Percentiles rank a stretch among this genome's conserved stretches.
Conservation (phyloP, 2,329 filamentous ascomycete species). For the Chaetomium globosum region DNA sequence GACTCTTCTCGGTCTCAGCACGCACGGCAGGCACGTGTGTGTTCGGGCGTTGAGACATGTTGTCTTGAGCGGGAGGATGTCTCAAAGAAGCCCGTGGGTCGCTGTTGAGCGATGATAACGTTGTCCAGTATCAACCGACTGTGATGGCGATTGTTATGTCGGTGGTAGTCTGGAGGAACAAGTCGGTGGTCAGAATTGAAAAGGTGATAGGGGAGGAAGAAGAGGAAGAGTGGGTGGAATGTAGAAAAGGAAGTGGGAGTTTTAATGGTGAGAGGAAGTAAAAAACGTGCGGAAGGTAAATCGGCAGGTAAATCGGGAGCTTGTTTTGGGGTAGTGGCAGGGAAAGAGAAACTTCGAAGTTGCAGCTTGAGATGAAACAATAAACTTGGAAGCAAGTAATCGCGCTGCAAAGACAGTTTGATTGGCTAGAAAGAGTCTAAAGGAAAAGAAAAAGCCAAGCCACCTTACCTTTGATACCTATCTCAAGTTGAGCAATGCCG, state of each 20-base stretch:
- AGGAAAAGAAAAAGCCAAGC: not conserved
- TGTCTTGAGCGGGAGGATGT: constrained; percentile 23
- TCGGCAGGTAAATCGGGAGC: not conserved
- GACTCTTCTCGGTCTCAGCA: constrained; percentile 40
- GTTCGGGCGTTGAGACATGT: constrained; percentile 36
- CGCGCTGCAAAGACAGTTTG: not conserved
- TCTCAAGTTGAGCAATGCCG: constrained; percentile 6
- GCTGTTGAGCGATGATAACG: constrained; percentile 4
- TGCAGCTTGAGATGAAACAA: constrained; percentile 5
- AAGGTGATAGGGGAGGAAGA: not conserved
- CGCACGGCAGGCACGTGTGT: constrained; percentile 40
- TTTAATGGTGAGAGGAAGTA: constrained; percentile 8
- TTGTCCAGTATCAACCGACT: constrained; percentile 18
- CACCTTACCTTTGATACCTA: constrained; percentile 22
- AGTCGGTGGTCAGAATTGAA: constrained; percentile 10
- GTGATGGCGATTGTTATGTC: constrained; percentile 18
- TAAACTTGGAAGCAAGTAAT: not conserved
- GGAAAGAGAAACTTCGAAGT: constrained; percentile 10
- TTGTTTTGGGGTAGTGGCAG: not conserved
- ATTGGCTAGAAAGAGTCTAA: not conserved
- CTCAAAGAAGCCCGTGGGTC: constrained; percentile 20
- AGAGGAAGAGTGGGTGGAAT: not conserved
- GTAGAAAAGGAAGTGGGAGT: constrained; percentile 8
- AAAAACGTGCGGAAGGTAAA: not conserved
- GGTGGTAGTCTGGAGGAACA: not conserved